A percentile compares a stretch with the other conserved stretches of the same genome.
phyloP scores from a whole-genome alignment of 495 filamentous ascomycete species.

The Melanomma pulvis-pyrius region DNA sequence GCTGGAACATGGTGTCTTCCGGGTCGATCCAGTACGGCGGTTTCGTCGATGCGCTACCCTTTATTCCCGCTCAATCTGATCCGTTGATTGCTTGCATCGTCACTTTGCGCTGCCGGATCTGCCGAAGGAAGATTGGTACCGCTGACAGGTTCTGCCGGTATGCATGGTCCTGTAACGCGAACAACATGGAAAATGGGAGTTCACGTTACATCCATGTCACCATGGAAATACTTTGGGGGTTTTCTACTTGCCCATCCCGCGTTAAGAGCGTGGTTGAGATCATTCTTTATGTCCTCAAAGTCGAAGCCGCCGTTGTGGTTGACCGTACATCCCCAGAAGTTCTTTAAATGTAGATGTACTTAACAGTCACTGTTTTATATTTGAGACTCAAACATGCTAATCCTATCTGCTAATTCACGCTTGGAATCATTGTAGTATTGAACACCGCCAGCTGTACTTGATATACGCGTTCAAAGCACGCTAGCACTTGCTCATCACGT shows the following conservation, averaged over 20 bases:
- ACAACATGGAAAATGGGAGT: too few species aligned
- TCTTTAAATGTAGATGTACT: neutral
- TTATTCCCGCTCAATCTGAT: neutral
- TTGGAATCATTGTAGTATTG: neutral
- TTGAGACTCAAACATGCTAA: too few species aligned
- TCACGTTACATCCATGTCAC: too few species aligned
- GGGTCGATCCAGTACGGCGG: neutral
- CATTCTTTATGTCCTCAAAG: neutral
- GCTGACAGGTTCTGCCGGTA: neutral
- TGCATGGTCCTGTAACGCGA: too few species aligned
- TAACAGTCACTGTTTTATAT: neutral
- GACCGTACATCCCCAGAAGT: neutral
- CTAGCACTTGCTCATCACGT: neutral
- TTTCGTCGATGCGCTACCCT: neutral
- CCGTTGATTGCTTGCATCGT: neutral
- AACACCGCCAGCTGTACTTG: neutral
- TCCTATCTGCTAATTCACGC: neutral
- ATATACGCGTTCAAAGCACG: neutral
- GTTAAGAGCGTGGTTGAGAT: neutral
- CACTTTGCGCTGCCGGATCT: neutral
- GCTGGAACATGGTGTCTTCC: conserved; percentile 2
- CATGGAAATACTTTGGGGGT: too few species aligned
- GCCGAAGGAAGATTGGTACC: neutral
- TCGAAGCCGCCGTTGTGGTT: neutral
- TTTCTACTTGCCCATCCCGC: neutral